These are phyloP conservation scores for Cutaneotrichosporon sp. DNA, from an alignment of 1,284 basidiomycete species.

Conservation along the genomic window DNA sequence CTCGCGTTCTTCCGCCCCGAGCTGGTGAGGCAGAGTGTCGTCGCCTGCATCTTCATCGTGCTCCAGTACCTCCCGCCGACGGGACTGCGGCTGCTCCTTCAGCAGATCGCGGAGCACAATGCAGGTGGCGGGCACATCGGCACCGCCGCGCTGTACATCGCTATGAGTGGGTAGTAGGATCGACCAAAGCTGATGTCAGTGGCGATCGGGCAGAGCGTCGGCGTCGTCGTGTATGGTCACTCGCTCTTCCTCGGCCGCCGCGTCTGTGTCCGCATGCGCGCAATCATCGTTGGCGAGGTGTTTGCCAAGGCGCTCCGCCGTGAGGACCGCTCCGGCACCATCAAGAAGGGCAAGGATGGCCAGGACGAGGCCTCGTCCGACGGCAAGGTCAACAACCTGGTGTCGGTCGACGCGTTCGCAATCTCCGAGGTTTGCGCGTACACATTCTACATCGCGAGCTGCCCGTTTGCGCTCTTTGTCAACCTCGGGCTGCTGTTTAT, in stretches of 20 bases:
- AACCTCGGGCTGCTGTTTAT: constrained; percentile 56
- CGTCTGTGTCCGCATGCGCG: constrained; percentile 54
- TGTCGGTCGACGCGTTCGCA: constrained; percentile 59
- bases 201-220: constrained; percentile 55
- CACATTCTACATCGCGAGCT: constrained; percentile 44
- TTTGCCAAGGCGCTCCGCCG: constrained; percentile 60
- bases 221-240: constrained; percentile 53
- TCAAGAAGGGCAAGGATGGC: constrained; percentile 31
- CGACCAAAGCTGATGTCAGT: constrained; percentile 33
- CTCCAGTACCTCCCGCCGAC: constrained; percentile 57
- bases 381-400: constrained; percentile 60
- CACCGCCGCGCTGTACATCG: constrained; percentile 58
- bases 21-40: constrained; percentile 44
- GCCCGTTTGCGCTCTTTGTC: constrained; percentile 56
- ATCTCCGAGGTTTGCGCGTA: constrained; percentile 52
- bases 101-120: constrained; percentile 53
- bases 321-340: constrained; percentile 54
- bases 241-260: constrained; percentile 57
- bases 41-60: constrained; percentile 53
- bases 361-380: constrained; percentile 48
- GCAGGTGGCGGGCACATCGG: constrained; percentile 50
- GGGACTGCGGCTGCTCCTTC: constrained; percentile 57
- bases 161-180: constrained; percentile 28
- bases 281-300: constrained; percentile 59
- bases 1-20: constrained; percentile 37